These are phyloP conservation scores for Hirsutella thompsonii DNA, from an alignment of 2,329 filamentous ascomycete species.

Conservation along the genomic window DNA sequence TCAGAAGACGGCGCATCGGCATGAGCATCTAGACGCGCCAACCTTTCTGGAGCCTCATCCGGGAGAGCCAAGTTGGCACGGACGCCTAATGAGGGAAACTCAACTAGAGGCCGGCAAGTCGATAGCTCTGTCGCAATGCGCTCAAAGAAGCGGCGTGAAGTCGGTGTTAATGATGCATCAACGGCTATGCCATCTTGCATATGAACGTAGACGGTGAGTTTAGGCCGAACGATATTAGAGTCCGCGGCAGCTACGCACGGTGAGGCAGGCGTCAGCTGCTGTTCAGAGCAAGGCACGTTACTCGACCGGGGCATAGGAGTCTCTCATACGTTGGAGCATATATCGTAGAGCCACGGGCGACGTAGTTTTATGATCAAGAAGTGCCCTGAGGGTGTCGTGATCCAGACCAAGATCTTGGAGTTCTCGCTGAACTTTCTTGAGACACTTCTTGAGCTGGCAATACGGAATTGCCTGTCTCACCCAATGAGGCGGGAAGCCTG, in stretches of 20 bases:
- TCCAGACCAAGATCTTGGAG: slow-evolving; percentile 60
- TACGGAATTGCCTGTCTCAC: slow-evolving; percentile 71
- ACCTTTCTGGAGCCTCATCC: not conserved
- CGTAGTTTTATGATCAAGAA: slow-evolving; percentile 40
- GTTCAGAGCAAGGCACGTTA: too few relatives aligned
- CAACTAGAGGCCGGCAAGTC: slow-evolving; percentile 2
- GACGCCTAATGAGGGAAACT: not conserved
- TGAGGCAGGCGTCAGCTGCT: not conserved
- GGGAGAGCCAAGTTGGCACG: slow-evolving; percentile 1
- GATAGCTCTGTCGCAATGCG: slow-evolving; percentile 38
- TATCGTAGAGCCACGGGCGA: slow-evolving; percentile 38
- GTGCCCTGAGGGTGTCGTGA: slow-evolving; percentile 51
- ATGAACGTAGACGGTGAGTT: slow-evolving; percentile 57
- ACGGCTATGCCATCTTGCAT: slow-evolving; percentile 53
- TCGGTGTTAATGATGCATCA: slow-evolving; percentile 53
- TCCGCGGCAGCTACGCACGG: slow-evolving; percentile 19
- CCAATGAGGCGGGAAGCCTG: slow-evolving; percentile 60
- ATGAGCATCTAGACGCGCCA: not conserved
- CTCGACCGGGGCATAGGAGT: too few relatives aligned
- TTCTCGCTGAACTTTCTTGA: slow-evolving; percentile 67
- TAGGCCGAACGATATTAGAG: slow-evolving; percentile 45
- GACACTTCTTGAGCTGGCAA: slow-evolving; percentile 74
- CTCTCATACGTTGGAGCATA: slow-evolving; percentile 33
- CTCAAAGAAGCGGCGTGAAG: slow-evolving; percentile 51
- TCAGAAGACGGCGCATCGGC: not conserved